phyloP scores from a whole-genome alignment of 2,329 filamentous ascomycete genomes.

The Metarhizium anisopliae region DNA sequence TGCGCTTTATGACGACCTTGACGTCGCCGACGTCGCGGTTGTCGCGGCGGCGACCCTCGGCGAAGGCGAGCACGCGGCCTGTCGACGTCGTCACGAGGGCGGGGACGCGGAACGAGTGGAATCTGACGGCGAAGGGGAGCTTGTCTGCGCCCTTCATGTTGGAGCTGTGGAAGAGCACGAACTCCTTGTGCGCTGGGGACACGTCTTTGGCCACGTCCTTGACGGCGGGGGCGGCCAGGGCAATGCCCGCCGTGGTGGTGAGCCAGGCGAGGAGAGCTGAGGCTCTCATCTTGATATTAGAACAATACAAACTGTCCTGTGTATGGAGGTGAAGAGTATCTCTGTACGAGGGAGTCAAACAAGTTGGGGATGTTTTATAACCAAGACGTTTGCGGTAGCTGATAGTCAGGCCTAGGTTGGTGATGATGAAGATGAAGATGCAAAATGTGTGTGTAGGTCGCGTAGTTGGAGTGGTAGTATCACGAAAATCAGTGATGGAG shows the following conservation, averaged over 20 bases:
- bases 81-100: conserved; percentile 15
- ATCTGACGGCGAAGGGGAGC: conserved; percentile 17
- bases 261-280: not conserved
- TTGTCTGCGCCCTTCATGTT: conserved; percentile 19
- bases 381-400: too few species aligned
- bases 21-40: conserved; percentile 20
- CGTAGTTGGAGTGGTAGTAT: too few species aligned
- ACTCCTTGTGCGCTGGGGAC: conserved; percentile 12
- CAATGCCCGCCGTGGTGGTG: not conserved
- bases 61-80: conserved; percentile 18
- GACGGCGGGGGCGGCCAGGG: not conserved
- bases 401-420: too few species aligned
- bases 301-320: not conserved
- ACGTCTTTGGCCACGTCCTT: not conserved
- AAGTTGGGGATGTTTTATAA: too few species aligned
- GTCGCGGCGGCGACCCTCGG: conserved; percentile 16
- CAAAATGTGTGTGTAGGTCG: too few species aligned
- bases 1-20: conserved; percentile 20
- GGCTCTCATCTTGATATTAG: not conserved
- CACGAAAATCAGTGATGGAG: too few species aligned
- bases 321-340: not conserved
- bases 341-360: too few species aligned
- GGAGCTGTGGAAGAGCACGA: conserved; percentile 16
- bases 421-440: too few species aligned
- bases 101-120: conserved; percentile 20